phyloP scores from a whole-genome alignment of 1,139 yeast genomes.

The Candida frijolesensis region DNA sequence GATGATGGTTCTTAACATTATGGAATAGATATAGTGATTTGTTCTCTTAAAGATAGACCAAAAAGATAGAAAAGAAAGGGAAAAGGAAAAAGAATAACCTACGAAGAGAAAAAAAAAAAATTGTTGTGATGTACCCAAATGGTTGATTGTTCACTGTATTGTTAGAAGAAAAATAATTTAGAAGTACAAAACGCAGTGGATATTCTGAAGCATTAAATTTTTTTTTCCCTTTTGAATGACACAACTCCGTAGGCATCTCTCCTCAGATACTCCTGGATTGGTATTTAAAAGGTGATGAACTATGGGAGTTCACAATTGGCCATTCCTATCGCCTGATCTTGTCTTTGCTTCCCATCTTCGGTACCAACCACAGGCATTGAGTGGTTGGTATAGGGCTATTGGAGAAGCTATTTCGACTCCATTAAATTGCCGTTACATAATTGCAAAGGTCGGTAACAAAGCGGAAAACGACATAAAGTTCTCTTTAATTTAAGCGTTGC shows the following conservation, averaged over 20 bases:
- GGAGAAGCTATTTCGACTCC: neutral
- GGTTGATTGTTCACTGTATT: constrained; percentile 3
- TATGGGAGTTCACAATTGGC: too few relatives aligned
- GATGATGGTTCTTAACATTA: constrained; percentile 31
- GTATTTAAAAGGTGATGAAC: too few relatives aligned
- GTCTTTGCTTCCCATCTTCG: neutral
- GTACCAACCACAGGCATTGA: neutral
- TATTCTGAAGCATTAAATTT: neutral
- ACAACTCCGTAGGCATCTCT: neutral
- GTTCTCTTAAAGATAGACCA: neutral
- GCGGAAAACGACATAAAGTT: neutral
- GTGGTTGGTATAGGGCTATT: neutral
- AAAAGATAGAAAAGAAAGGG: neutral
- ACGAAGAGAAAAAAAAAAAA: constrained; percentile 2
- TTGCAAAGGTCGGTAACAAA: neutral
- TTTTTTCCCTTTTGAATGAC: neutral
- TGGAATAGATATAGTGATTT: constrained; percentile 9
- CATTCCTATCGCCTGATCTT: too few relatives aligned
- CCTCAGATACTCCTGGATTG: too few relatives aligned
- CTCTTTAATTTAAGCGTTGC: neutral
- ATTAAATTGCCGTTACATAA: neutral
- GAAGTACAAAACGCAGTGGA: neutral
- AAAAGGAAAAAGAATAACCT: constrained; percentile 6
- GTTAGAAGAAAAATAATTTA: neutral
- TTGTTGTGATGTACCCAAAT: constrained; percentile 6